phyloP scores from a whole-genome alignment of 768 basidiomycete species.

The Psilocybe tampanensis region DNA sequence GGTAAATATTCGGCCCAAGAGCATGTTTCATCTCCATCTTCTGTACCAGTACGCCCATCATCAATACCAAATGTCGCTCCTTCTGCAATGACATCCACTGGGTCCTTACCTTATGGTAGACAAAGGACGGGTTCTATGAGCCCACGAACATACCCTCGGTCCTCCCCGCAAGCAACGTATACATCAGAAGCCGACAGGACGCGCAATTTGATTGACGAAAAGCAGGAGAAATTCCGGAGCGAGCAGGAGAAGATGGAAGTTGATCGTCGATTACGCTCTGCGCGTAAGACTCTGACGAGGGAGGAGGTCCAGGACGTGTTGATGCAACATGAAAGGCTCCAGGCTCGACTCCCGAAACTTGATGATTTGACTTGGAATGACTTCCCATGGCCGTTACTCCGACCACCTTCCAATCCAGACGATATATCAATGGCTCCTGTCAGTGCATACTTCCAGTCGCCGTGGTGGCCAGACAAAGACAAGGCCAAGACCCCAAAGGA shows the following conservation, averaged over 20 bases:
- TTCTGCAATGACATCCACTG: no score
- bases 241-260: constrained; percentile 69
- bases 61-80: no score
- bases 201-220: constrained; percentile 60
- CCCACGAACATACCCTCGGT: no score
- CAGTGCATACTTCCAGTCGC: constrained; percentile 62
- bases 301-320: constrained; percentile 60
- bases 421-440: constrained; percentile 61
- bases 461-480: constrained; percentile 50
- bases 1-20: no score
- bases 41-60: no score
- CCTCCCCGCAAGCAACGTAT: no score
- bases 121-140: no score
- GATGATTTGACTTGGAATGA: constrained; percentile 59
- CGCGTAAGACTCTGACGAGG: constrained; percentile 52
- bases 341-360: constrained; percentile 48
- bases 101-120: no score
- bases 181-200: constrained; percentile 57
- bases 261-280: constrained; percentile 51
- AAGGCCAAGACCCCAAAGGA: constrained; percentile 61
- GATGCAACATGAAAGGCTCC: constrained; percentile 63
- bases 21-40: no score
- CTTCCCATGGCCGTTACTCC: constrained; percentile 78
- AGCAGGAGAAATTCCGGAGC: constrained; percentile 68
- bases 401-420: constrained; percentile 55